phyloP scores from a whole-genome alignment of 306 rosid species.

The Quercus glauca region DNA sequence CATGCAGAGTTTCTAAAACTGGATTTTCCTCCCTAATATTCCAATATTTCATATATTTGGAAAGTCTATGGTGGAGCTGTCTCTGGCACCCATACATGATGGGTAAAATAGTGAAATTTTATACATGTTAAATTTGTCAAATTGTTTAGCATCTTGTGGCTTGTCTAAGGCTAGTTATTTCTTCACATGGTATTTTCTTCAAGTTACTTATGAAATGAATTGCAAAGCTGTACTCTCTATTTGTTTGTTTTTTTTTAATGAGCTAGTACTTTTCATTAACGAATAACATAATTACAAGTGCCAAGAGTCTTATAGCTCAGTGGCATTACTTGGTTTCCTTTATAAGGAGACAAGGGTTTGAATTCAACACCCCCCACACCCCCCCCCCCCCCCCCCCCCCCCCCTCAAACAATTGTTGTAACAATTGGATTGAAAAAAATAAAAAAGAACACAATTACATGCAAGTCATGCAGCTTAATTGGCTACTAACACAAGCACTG shows the following conservation, averaged over 20 bases:
- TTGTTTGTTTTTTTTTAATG: neutral
- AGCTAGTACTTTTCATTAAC: no score
- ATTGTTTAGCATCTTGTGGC: neutral
- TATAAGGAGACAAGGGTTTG: no score
- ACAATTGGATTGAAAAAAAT: no score
- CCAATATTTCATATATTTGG: neutral
- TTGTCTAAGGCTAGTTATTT: neutral
- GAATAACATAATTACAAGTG: no score
- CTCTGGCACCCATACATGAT: neutral
- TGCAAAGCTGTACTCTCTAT: neutral
- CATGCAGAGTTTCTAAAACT: neutral
- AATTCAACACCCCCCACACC: no score
- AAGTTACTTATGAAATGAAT: neutral
- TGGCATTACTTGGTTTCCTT: no score
- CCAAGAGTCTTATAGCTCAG: no score
- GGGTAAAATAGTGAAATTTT: neutral
- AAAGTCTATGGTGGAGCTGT: neutral
- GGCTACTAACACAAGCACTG: no score
- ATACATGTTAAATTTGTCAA: neutral
- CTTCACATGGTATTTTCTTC: neutral
- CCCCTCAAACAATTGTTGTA: no score
- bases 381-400: no score
- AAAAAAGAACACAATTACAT: no score
- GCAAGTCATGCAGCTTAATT: no score
- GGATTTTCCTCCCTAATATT: neutral